Base-by-base conservation (phyloP, 2,329 filamentous ascomycete genomes). In the Diaporthe aspalathi region DNA sequence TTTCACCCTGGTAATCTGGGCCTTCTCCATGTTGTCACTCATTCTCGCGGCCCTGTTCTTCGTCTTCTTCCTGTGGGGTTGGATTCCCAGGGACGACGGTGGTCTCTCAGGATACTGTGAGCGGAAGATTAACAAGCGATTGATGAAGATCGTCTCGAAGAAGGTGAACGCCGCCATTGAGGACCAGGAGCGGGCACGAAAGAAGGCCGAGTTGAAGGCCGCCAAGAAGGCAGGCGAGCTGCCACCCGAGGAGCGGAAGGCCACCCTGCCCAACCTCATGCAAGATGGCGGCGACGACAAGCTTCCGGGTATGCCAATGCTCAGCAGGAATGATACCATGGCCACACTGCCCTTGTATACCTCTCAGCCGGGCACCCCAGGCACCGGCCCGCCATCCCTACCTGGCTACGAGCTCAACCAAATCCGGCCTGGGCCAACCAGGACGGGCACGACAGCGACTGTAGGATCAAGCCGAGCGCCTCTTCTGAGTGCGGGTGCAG, bases 141-240 rank as follows among this genome's bases (percentile, higher is more conserved):
- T 99, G 75, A 92, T 92, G 78, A 90, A 90, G 75, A 96, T 98
- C 75, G 95, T 98, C 5, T 90, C 91, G 68, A 88, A 86, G 77
- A 98, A 96, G 83, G 93, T 97, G 77, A 94, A 96, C 82, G 95
- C 94, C 80, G 95, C 94, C 0, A 83, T 98, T 32, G 92, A 91
- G 66, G 94, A 94, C 76, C 92, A 96, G 67, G 91, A 92, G 79
- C 86, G 85, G 73, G 89, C 87, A 76, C 85, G 87, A 75, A 82
- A 83, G 29, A 88, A 84, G 76, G 86, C 84, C 0, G 87, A 87
- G 73, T 70, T 82, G 32, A 87, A 82, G 76, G 83, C 82, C 22
- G 87, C 86, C 4, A 86, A 85, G 76, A 88, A 87, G 77, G 86
- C 85, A 52, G 87, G 89, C 66, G 88, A 88, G 63, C 85, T 86